These are phyloP conservation scores for Lasiosphaeriaceae sp. DNA, from an alignment of 495 filamentous ascomycete genomes.

Conservation along the genomic window DNA sequence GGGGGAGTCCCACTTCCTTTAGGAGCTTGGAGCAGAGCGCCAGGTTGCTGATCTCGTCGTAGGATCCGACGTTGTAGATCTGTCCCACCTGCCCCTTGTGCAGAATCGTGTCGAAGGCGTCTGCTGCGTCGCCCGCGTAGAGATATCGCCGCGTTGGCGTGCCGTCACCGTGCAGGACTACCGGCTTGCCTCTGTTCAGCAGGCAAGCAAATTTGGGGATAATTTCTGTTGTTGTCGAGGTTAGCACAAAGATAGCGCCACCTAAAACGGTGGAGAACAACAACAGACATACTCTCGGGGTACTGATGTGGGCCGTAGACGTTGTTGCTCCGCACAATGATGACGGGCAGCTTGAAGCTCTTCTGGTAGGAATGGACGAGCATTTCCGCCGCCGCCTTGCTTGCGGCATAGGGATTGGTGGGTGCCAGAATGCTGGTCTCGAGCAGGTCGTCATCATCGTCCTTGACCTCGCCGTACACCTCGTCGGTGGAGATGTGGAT, in stretches of 20 bases:
- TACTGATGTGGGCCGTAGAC: conserved; percentile 78
- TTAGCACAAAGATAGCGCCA: conserved; percentile 1
- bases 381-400: conserved; percentile 79
- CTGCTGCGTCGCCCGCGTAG: conserved; percentile 68
- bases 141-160: conserved; percentile 64
- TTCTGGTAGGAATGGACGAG: conserved; percentile 70
- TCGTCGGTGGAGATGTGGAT: conserved; percentile 75
- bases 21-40: conserved; percentile 58
- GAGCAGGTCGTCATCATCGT: conserved; percentile 56
- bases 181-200: conserved; percentile 51
- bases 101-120: conserved; percentile 73
- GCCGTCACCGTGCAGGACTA: conserved; percentile 68
- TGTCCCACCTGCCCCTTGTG: conserved; percentile 64
- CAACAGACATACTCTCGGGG: conserved; percentile 60
- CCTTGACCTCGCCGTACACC: conserved; percentile 69
- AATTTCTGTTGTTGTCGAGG: conserved; percentile 51
- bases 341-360: conserved; percentile 65
- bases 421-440: conserved; percentile 62
- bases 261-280: background rate
- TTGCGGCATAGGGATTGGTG: conserved; percentile 74
- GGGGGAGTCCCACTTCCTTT: conserved; percentile 42
- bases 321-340: conserved; percentile 73
- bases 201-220: conserved; percentile 71
- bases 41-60: conserved; percentile 62
- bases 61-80: conserved; percentile 70